Evolutionary conservation across 2,329 filamentous ascomycete species (phyloP), one percentile per base, ranked within the genome.

Genomic region (Colletotrichum noveboracense): DNA sequence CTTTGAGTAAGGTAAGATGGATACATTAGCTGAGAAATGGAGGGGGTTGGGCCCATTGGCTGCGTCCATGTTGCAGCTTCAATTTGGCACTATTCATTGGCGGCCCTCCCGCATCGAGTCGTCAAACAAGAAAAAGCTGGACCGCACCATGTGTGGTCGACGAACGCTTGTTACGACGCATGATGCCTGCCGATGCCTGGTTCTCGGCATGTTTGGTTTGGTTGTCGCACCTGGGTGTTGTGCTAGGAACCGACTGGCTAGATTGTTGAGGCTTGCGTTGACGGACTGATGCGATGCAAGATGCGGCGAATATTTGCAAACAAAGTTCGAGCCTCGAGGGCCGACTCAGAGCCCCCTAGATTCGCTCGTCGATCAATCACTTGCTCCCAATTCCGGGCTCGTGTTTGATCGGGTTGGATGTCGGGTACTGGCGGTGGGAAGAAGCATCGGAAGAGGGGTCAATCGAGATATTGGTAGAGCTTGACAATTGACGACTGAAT

Each of bases 1-100:
- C 66, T 62, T 52, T 61, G 66, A 75, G 66, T 75, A 71, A 56
- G 61, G 71, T 70, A 43, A 61, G 58, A 32, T 34, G n/a, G 67
- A 70, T 70, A 70, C 28, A 48, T 62, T 70, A 75, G 71, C 62
- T 66, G 48, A 52, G 38, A 75, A 75, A 71, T 70, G 52, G 74
- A 75, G 71, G 74, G 62, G 71, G 74, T 66, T 76, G 74, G 74
- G 48, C 62, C 65, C 62, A 66, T 74, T 76, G 65, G 52, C 74
- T 67, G 38, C n/a, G 70, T 76, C 66, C 58, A 70, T 75, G 61
- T 76, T 67, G 71, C 71, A 69, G 70, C 70, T 58, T 65, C 74
- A 52, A 43, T 62, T 69, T 71, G 30, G 58, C 68, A 64, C 70
- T 69, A 76, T 64, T 69, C 70, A 74, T 74, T 76, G 70, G 64